A percentile compares a stretch with the other conserved stretches of the same genome.
phyloP scores from a whole-genome alignment of 2,329 filamentous ascomycete species.

The Fusarium chuoi region DNA sequence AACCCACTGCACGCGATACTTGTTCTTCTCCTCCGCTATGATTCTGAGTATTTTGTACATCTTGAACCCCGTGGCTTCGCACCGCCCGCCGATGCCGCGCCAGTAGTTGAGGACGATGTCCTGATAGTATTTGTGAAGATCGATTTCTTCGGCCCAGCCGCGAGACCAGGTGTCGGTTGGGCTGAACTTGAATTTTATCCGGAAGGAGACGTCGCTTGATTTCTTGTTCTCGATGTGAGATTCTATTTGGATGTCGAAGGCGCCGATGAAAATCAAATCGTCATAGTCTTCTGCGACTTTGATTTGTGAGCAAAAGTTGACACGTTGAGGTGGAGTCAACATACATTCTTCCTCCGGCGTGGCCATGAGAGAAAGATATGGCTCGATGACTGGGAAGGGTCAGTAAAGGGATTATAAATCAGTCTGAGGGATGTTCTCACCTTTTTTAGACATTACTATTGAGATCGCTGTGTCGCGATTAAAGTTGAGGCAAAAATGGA shows the following conservation, averaged over 20 bases:
- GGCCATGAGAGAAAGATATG: background rate
- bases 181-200: background rate
- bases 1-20: conserved; percentile 15
- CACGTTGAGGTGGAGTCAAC: background rate
- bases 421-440: fast-evolving
- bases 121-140: background rate
- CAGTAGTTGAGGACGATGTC: conserved; percentile 4
- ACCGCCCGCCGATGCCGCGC: conserved; percentile 5
- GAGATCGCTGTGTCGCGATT: background rate
- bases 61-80: background rate
- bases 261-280: conserved; percentile 5
- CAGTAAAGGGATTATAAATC: background rate
- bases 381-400: background rate
- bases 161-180: background rate
- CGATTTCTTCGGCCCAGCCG: background rate
- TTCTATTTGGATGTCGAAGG: background rate
- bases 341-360: background rate
- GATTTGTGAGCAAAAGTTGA: background rate
- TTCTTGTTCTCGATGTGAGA: background rate
- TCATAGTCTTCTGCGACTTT: background rate
- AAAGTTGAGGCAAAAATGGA: background rate
- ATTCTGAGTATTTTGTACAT: conserved; percentile 10
- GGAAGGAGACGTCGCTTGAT: background rate
- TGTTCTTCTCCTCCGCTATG: background rate
- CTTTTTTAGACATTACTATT: background rate